Evolutionary conservation across 129 eudicot species (phyloP).

Genomic region (Deinandra increscens): DNA sequence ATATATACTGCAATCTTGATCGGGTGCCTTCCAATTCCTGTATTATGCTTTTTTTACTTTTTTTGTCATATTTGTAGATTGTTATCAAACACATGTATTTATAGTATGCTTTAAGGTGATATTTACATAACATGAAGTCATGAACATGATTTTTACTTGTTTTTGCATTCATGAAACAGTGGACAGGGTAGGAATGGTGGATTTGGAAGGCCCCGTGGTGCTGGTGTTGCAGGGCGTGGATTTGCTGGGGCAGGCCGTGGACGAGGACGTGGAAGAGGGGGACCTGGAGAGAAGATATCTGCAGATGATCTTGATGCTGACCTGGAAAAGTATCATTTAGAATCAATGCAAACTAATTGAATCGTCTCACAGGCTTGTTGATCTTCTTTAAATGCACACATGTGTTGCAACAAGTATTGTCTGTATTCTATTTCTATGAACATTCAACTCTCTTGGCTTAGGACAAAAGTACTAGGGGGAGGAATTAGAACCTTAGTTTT

Average conservation of each 20-base stretch:
- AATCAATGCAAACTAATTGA: slow-evolving; percentile 73
- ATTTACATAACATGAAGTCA: background rate
- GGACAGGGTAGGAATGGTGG: slow-evolving; percentile 58
- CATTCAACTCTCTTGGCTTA: slow-evolving; percentile 31
- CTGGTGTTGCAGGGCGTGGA: slow-evolving; percentile 47
- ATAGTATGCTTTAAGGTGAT: background rate
- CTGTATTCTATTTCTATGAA: slow-evolving; percentile 40
- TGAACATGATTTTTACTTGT: slow-evolving; percentile 19
- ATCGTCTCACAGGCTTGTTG: slow-evolving; percentile 22
- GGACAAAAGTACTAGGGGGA: slow-evolving; percentile 36
- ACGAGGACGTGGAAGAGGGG: slow-evolving; percentile 56
- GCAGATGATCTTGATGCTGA: slow-evolving; percentile 94
- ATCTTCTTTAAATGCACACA: slow-evolving; percentile 18
- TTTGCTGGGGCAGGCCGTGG: slow-evolving; percentile 40
- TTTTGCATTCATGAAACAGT: slow-evolving; percentile 35
- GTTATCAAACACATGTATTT: no score
- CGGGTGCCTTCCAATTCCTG: no score
- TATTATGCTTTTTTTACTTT: no score
- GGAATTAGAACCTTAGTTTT: slow-evolving; percentile 39
- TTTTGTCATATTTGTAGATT: no score
- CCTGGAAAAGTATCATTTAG: slow-evolving; percentile 77
- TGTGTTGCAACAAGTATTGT: slow-evolving; percentile 28
- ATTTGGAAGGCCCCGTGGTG: slow-evolving; percentile 58
- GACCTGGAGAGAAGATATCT: slow-evolving; percentile 71
- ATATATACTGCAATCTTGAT: no score